Base-by-base conservation (phyloP, 768 basidiomycete genomes). In the Austroboletus festivus region DNA sequence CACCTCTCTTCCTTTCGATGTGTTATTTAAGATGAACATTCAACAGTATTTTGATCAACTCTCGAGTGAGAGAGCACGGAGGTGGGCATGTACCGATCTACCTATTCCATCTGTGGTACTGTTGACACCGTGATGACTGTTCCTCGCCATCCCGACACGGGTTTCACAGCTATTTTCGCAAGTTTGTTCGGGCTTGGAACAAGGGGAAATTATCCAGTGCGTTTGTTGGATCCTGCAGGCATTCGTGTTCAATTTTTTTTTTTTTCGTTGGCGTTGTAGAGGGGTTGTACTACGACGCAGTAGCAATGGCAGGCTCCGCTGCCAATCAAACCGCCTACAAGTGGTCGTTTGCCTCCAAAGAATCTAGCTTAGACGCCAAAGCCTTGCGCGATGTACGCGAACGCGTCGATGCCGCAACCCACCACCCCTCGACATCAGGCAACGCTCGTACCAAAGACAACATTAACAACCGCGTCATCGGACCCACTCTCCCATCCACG, bases 171-270 rank as follows among this genome's bases (percentile, higher is more conserved):
- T 93, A 94, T 64, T 97, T 97, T 64, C 83, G 86, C 59, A 95
- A 93, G 69, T 96, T 97, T 60, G 83, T 93, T 34, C 89, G 89
- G 79, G 82, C 81, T 21, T 93, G 91, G 91, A 93, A 93, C 67
- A 76, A 77, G 63, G 89, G 88, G 5, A 83, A 77, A 62, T 73
- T 93, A 9, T 68, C 82, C 23, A 77, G 88, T 89, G 18, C 48
- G 67, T 47, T 3, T 19, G 7, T 33, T 33, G 4, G 3, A 33
- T 7, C 31, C 31, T 13, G n/a, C n/a, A n/a, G n/a, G n/a, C 3
- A 33, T 33, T 33, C 31, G 31, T 13, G 31, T n/a, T n/a, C n/a
- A n/a, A n/a, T n/a, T n/a, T n/a, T n/a, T n/a, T n/a, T n/a, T n/a
- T 3, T 33, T 6, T 33, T 6, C 15, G 31, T 33, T 33, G 9